Conservation (phyloP, 352 stramenopile genomes). For the Phytopythium vexans region DNA sequence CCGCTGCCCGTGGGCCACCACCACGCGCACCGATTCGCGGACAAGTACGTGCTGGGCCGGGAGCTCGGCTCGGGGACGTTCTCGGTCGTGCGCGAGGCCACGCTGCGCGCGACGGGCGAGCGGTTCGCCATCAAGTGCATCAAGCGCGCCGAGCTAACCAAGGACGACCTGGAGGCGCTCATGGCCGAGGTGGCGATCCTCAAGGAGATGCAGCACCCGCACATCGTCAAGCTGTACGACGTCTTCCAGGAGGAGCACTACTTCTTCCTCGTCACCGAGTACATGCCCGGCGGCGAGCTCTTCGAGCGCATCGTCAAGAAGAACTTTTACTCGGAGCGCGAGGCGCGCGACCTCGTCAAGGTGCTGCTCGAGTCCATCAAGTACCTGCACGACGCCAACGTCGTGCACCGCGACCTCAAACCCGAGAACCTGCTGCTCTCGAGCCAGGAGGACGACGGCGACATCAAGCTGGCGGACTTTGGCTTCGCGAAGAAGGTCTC, state of each 20-base stretch:
- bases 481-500: constrained; percentile 78
- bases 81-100: constrained; percentile 67
- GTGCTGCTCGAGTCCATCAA: constrained; percentile 78
- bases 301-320: constrained; percentile 89
- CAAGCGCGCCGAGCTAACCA: constrained; percentile 67
- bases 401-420: constrained; percentile 96
- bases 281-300: constrained; percentile 86
- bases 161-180: constrained; percentile 72
- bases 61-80: constrained; percentile 70
- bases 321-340: constrained; percentile 81
- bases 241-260: constrained; percentile 90
- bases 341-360: constrained; percentile 76
- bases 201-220: constrained; percentile 80
- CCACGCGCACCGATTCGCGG: constrained; percentile 35
- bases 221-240: constrained; percentile 89
- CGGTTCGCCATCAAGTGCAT: constrained; percentile 85
- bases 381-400: constrained; percentile 80
- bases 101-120: constrained; percentile 37
- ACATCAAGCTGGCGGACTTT: constrained; percentile 86
- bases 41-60: constrained; percentile 67
- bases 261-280: constrained; percentile 98
- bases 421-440: constrained; percentile 94
- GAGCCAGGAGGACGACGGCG: constrained; percentile 64
- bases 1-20: constrained; percentile 29
- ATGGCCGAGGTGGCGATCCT: constrained; percentile 78